These are phyloP conservation scores for Hyphopichia khmerensis DNA, from an alignment of 1,139 yeast species.

Conservation along the genomic window DNA sequence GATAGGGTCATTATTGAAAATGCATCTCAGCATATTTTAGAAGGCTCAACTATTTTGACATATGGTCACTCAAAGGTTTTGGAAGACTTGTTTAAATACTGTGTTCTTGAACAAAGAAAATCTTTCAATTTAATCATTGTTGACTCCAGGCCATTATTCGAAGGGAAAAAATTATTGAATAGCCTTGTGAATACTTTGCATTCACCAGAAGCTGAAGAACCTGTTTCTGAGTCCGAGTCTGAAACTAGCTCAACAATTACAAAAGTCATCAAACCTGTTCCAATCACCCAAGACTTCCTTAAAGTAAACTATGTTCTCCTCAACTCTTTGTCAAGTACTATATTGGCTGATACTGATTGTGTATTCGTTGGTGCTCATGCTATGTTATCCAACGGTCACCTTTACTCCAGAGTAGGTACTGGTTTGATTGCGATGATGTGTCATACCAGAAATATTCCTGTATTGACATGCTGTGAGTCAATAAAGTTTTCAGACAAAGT, in stretches of 20 bases:
- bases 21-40: slow-evolving; percentile 74
- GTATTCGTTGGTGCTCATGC: slow-evolving; percentile 97
- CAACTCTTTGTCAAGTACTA: slow-evolving; percentile 74
- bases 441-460: slow-evolving; percentile 85
- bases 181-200: slow-evolving; percentile 45
- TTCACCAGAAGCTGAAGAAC: slow-evolving; percentile 15
- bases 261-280: slow-evolving; percentile 12
- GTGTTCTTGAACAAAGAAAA: slow-evolving; percentile 60
- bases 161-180: slow-evolving; percentile 77
- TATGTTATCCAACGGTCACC: slow-evolving; percentile 90
- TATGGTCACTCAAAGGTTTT: slow-evolving; percentile 89
- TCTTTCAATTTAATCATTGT: slow-evolving; percentile 80
- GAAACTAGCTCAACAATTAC: slow-evolving; percentile 5
- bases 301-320: slow-evolving; percentile 65
- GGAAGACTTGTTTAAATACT: slow-evolving; percentile 69
- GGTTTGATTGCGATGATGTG: slow-evolving; percentile 93
- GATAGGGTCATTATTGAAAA: slow-evolving; percentile 80
- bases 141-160: slow-evolving; percentile 94
- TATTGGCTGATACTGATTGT: slow-evolving; percentile 77
- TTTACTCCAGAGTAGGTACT: slow-evolving; percentile 92
- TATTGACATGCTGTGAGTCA: slow-evolving; percentile 91
- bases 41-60: slow-evolving; percentile 80
- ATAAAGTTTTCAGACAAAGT: slow-evolving; percentile 94
- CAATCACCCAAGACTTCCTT: slow-evolving; percentile 36
- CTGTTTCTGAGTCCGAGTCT: slow-evolving; percentile 45